Conservation (phyloP, 2,329 filamentous ascomycete genomes). For the Clonostachys chloroleuca region DNA sequence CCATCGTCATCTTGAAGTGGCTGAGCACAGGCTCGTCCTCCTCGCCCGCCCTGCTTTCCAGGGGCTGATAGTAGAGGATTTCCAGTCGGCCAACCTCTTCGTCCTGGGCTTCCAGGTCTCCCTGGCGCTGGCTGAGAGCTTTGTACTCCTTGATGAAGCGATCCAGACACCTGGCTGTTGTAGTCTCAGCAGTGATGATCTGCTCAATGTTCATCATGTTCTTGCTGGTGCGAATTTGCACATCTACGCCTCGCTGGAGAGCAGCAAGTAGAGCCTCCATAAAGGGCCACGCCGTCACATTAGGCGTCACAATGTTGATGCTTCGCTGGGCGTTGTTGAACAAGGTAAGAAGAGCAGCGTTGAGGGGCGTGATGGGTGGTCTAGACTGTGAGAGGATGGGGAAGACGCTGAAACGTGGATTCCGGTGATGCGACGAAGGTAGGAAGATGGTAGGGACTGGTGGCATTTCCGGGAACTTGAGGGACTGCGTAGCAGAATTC, state of each 20-base stretch:
- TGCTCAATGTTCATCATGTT: slow-evolving; percentile 77
- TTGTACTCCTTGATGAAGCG: slow-evolving; percentile 54
- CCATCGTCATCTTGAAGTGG: slow-evolving; percentile 73
- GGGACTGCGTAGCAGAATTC: slow-evolving; percentile 17
- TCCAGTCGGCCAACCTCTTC: slow-evolving; percentile 38
- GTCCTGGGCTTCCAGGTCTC: slow-evolving; percentile 33
- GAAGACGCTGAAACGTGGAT: slow-evolving; percentile 58
- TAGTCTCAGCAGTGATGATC: slow-evolving; percentile 73
- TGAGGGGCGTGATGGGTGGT: slow-evolving; percentile 63
- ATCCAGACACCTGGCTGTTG: slow-evolving; percentile 60
- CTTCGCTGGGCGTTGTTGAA: slow-evolving; percentile 50
- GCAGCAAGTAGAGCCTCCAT: slow-evolving; percentile 57
- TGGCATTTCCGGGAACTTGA: slow-evolving; percentile 11
- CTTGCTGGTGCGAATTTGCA: slow-evolving; percentile 63
- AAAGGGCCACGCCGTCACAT: slow-evolving; percentile 65
- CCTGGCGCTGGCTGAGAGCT: slow-evolving; percentile 9
- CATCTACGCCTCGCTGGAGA: slow-evolving; percentile 60
- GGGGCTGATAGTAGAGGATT: slow-evolving; percentile 54
- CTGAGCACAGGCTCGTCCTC: slow-evolving; percentile 63
- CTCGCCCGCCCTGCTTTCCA: slow-evolving; percentile 15
- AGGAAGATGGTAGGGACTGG: slow-evolving; percentile 57
- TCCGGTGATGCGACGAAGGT: slow-evolving; percentile 69
- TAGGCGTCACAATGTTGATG: slow-evolving; percentile 74
- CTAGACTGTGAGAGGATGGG: slow-evolving; percentile 44
- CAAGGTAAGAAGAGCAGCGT: slow-evolving; percentile 57